Conservation (phyloP, 257 asterid genomes). For the Solanum neorickii region DNA sequence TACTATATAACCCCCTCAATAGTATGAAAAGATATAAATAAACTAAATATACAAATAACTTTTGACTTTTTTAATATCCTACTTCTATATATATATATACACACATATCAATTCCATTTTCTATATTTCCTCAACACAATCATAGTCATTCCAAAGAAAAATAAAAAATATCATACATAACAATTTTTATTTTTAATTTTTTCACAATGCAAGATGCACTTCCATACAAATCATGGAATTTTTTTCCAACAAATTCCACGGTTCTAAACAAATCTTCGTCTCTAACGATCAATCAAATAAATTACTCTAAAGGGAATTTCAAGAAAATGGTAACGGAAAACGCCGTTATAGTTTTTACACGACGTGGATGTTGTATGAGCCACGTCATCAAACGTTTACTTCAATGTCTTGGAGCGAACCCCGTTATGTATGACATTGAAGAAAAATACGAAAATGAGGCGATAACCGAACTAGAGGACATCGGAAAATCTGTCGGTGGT, state of each 20-base stretch:
- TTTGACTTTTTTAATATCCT: neutral
- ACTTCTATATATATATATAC: neutral
- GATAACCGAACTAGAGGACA: conserved; percentile 7
- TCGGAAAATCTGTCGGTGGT: neutral
- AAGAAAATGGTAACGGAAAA: conserved; percentile 14
- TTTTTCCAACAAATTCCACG: neutral
- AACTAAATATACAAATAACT: neutral
- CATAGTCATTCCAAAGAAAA: neutral
- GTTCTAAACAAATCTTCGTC: neutral
- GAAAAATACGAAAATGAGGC: conserved; percentile 22
- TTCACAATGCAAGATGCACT: conserved; percentile 29
- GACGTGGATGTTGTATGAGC: conserved; percentile 36
- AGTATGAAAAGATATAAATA: neutral
- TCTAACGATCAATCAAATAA: neutral
- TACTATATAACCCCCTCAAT: neutral
- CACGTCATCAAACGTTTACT: conserved; percentile 38
- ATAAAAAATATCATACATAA: neutral
- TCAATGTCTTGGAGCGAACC: conserved; percentile 40
- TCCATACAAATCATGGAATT: conserved; percentile 27
- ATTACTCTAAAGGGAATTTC: neutral
- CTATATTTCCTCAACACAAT: neutral
- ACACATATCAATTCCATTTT: neutral
- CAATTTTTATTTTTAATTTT: neutral
- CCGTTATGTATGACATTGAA: conserved; percentile 35
- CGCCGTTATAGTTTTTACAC: conserved; percentile 24